phyloP scores from a whole-genome alignment of 1,139 yeast genomes.

The Scheffersomyces quercinus region DNA sequence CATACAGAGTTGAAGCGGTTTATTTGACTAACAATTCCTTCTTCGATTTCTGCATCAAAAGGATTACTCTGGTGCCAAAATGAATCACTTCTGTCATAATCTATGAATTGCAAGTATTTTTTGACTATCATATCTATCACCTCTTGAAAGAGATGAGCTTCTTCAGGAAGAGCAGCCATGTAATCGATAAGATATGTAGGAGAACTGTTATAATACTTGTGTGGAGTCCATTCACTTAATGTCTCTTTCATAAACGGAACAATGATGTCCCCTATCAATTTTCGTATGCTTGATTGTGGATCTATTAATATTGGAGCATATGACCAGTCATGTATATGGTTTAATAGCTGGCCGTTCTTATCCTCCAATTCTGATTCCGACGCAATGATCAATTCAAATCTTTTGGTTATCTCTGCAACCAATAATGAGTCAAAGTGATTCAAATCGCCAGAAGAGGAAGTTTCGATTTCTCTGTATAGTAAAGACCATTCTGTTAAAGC shows the following conservation, averaged over 20 bases:
- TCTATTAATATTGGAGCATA: conserved; percentile 16
- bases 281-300: conserved; percentile 13
- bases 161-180: conserved; percentile 14
- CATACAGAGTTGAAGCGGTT: neutral
- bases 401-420: conserved; percentile 5
- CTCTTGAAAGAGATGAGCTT: conserved; percentile 11
- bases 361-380: neutral
- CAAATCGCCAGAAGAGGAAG: conserved; percentile 1
- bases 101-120: conserved; percentile 14
- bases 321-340: conserved; percentile 11
- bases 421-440: conserved; percentile 12
- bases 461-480: conserved; percentile 13
- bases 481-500: conserved; percentile 17
- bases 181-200: conserved; percentile 18
- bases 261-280: conserved; percentile 16
- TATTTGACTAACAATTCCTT: neutral
- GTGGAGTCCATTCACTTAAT: conserved; percentile 17
- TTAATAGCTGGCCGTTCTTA: neutral
- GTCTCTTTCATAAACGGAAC: conserved; percentile 15
- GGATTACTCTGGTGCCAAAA: conserved; percentile 14
- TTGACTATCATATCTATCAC: conserved; percentile 10
- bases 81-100: conserved; percentile 12
- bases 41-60: too few relatives aligned
- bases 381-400: too few relatives aligned
- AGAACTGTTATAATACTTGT: conserved; percentile 3